Base-by-base conservation (phyloP, 2,329 filamentous ascomycete species). In the Aureobasidium sp. region DNA sequence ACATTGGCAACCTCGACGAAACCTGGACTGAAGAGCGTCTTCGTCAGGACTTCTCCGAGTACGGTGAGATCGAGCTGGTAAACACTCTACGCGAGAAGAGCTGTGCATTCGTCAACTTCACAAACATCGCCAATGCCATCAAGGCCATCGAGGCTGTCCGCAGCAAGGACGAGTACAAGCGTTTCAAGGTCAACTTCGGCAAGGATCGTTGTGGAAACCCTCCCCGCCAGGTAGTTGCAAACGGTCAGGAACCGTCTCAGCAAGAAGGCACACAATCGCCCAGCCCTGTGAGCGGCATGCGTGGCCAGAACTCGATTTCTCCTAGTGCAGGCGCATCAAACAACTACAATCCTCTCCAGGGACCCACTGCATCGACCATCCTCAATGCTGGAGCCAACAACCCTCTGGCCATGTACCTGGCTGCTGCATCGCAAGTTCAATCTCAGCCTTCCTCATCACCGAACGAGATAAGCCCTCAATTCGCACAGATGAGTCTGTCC, bases 151-250 rank as follows among this genome's bases (percentile, higher is more conserved):
- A 99, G 77, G 94, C 92, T 24, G 86, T 99, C 66, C 86, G 94
- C 62, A 89, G 91, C 71, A 91, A 92, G 72, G 94, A 97, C 47
- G 94, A 99, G 71, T 99, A 99, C 82, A 90, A 87, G 76, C 86
- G 94, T 70, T 99, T 99, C 85, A 99, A 99, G 83, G 93, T 99
- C 74, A 99, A 99, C 80, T 99, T 99, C 73, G 94, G 94, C 76
- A 99, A 99, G 79, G 94, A 99, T 73, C 87, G 94, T 62, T 99
- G 94, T 70, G 94, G 94, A 67, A 99, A 99, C 77, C 89, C 94
- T 58, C 94, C 94, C 48, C 87, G 94, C 64, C 94, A 97, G 78
- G 83, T 90, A 67, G 83, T 72, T 65, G 67, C 81, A 66, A 74
- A 78, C 57, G 79, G 81, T 67, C 79, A 88, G 67, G 79, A 82